Evolutionary conservation across 495 filamentous ascomycete species (phyloP).

Genomic region (Penicillium fimorum): DNA sequence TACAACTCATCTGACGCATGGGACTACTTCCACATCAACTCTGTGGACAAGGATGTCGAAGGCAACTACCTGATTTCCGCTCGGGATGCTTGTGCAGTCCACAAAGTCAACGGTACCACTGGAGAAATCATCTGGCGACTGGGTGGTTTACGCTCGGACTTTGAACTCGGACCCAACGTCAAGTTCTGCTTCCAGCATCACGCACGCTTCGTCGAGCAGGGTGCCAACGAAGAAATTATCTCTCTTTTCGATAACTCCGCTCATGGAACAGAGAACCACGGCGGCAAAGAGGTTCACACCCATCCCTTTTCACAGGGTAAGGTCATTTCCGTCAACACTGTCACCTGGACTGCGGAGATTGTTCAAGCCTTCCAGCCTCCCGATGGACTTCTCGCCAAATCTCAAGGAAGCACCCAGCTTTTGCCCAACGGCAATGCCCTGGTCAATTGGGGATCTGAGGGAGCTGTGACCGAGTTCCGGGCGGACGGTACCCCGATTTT

Average conservation of each 20-base stretch:
- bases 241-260: slow-evolving; percentile 54
- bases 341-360: slow-evolving; percentile 46
- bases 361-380: slow-evolving; percentile 47
- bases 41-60: slow-evolving; percentile 35
- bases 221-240: slow-evolving; percentile 45
- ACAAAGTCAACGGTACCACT: slow-evolving; percentile 55
- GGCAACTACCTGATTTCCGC: slow-evolving; percentile 58
- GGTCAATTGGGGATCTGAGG: slow-evolving; percentile 56
- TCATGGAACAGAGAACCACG: slow-evolving; percentile 41
- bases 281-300: slow-evolving; percentile 42
- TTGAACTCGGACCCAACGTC: slow-evolving; percentile 40
- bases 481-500: slow-evolving; percentile 49
- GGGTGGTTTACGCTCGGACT: slow-evolving; percentile 45
- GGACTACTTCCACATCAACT: slow-evolving; percentile 45
- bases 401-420: slow-evolving; percentile 57
- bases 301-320: slow-evolving; percentile 52
- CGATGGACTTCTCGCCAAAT: slow-evolving; percentile 49
- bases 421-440: slow-evolving; percentile 53
- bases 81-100: slow-evolving; percentile 52
- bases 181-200: slow-evolving; percentile 61
- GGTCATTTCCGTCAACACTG: slow-evolving; percentile 52
- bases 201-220: slow-evolving; percentile 48
- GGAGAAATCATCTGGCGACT: slow-evolving; percentile 60
- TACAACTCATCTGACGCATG: slow-evolving; percentile 43
- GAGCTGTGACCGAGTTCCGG: slow-evolving; percentile 54